A percentile compares a stretch with the other conserved stretches of the same genome.
Conservation (phyloP, 2,329 filamentous ascomycete species). For the Metarhizium robertsii region DNA sequence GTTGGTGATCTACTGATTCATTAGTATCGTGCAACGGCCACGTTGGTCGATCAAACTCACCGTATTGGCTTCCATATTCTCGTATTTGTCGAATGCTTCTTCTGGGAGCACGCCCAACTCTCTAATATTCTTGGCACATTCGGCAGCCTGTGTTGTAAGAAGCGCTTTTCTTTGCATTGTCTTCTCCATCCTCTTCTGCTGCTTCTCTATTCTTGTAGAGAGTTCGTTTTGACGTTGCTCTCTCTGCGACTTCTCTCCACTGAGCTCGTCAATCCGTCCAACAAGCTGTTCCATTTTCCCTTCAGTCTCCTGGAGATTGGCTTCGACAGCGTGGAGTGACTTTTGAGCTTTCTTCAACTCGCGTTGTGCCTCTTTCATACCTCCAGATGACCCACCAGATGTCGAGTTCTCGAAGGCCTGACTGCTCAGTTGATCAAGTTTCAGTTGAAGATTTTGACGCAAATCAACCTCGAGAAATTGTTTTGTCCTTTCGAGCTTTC, state of each 20-base stretch:
- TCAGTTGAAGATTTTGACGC: conserved; percentile 78
- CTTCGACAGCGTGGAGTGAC: conserved; percentile 55
- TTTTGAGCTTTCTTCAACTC: conserved; percentile 73
- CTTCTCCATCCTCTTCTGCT: conserved; percentile 87
- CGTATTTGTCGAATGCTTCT: conserved; percentile 86
- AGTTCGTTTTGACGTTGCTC: conserved; percentile 68
- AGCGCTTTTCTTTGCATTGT: conserved; percentile 81
- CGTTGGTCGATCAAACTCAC: conserved; percentile 35
- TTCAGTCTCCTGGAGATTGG: conserved; percentile 67
- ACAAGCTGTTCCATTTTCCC: conserved; percentile 49
- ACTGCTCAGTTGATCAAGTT: conserved; percentile 75
- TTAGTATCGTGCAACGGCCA: not conserved
- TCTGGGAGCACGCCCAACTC: conserved; percentile 89
- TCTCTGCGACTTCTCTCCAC: conserved; percentile 48
- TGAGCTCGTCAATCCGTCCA: conserved; percentile 44
- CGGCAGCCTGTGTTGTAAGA: conserved; percentile 64
- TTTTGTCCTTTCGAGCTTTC: conserved; percentile 73
- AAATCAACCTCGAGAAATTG: conserved; percentile 78
- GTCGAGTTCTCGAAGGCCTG: conserved; percentile 59
- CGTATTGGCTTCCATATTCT: conserved; percentile 67
- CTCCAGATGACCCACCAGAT: conserved; percentile 51
- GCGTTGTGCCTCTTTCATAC: conserved; percentile 67
- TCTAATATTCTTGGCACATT: conserved; percentile 81
- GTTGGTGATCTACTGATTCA: conserved; percentile 37
- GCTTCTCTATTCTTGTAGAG: conserved; percentile 67